Evolutionary conservation across 2,329 filamentous ascomycete species (phyloP), one percentile per base, ranked within the genome.

Genomic region (Phaeosphaeriaceae sp.): DNA sequence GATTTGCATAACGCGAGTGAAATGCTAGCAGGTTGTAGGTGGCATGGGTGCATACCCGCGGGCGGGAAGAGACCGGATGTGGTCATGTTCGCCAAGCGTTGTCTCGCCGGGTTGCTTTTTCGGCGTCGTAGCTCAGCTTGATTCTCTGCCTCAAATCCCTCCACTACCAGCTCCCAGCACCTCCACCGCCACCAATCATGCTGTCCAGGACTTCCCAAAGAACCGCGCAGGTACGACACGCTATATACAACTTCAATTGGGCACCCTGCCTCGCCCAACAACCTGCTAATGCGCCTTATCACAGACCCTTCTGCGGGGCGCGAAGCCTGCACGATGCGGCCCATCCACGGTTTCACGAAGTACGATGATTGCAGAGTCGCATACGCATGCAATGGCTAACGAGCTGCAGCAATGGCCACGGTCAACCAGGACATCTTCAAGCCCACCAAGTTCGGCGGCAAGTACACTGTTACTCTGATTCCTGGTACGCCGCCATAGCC

Each of bases 381-480:
- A 42, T 27, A 31, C 10, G 11, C 24, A 53, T 53, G 54, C 45
- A 54, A 31, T 48, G 41, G 40, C 66, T 72, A 57, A 73, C 65
- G 47, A 17, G 20, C 47, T 36, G 53, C 56, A 77, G 74, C 69
- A 56, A 70, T 78, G 69, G 80, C 80, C 51, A 96, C 92, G 66
- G 85, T 97, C 72, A 88, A 93, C 82, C 91, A 91, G 79, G 95
- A 98, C 82, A 94, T 98, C 82, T 97, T 98, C 88, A 97, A 97
- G 88, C 93, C 93, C 72, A 93, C 94, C 84, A 95, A 98, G 87
- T 98, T 93, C 81, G 95, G 95, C 80, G 92, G 94, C 84, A 99
- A 98, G 85, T 99, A 98, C 87, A 99, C 95, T 40, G 94, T 97
- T 73, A 97, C 94, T 66, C 86, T 99, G 76, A 98, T 99, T 79